phyloP scores from a whole-genome alignment of 345 rosid genomes.

The Citrus reticulata region DNA sequence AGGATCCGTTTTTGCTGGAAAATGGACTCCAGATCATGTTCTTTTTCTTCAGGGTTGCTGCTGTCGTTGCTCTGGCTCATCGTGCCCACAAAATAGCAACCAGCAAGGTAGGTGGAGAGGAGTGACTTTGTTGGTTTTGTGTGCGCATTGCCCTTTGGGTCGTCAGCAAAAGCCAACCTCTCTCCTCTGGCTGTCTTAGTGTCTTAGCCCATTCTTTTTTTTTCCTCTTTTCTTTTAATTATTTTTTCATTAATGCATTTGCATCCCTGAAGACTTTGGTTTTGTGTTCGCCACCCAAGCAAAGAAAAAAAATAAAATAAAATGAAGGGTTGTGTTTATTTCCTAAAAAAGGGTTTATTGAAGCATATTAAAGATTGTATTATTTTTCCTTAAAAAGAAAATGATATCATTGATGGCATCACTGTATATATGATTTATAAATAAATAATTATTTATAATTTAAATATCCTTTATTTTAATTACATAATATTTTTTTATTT shows the following conservation, averaged over 20 bases:
- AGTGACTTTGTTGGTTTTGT: neutral
- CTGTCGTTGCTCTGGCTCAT: conserved; percentile 11
- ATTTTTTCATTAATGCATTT: neutral
- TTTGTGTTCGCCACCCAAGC: too few relatives aligned
- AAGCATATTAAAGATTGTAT: too few relatives aligned
- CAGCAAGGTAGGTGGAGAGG: conserved; percentile 1
- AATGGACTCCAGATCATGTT: conserved; percentile 40
- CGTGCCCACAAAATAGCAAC: conserved; percentile 16
- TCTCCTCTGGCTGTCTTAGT: conserved; percentile 1
- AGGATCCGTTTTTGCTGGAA: conserved; percentile 63
- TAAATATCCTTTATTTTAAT: too few relatives aligned
- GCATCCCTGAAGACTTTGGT: neutral
- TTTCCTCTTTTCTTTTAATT: neutral
- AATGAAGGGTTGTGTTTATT: too few relatives aligned
- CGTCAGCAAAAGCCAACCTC: neutral
- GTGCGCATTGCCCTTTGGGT: neutral
- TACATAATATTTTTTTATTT: too few relatives aligned
- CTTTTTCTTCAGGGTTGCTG: conserved; percentile 14
- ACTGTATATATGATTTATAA: too few relatives aligned
- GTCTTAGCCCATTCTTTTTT: conserved; percentile 4
- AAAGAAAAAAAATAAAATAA: too few relatives aligned
- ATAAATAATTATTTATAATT: too few relatives aligned
- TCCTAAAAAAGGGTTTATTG: too few relatives aligned
- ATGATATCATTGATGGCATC: too few relatives aligned
- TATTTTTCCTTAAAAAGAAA: too few relatives aligned